These are phyloP conservation scores for Xylaria sp. DNA, from an alignment of 2,329 filamentous ascomycete species.

Conservation along the genomic window DNA sequence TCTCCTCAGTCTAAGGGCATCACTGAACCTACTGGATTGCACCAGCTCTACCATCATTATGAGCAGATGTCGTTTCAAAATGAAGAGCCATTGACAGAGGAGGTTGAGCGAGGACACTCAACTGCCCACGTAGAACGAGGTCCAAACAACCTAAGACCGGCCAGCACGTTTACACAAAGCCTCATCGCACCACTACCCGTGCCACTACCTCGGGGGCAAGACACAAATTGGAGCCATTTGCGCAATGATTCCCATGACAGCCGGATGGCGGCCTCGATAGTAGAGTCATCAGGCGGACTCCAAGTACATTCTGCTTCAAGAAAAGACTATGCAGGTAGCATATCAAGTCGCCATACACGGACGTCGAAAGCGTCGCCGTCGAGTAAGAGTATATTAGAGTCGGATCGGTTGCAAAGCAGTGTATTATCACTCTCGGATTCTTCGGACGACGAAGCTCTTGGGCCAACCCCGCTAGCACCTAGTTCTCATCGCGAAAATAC, in stretches of 20 bases:
- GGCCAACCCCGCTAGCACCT: constrained; percentile 49
- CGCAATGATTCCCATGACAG: constrained; percentile 45
- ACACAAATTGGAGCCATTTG: constrained; percentile 38
- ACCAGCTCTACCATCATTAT: constrained; percentile 67
- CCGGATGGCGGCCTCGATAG: constrained; percentile 43
- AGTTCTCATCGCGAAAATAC: constrained; percentile 47
- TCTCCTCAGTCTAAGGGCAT: constrained; percentile 45
- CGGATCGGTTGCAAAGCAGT: constrained; percentile 65
- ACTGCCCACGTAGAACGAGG: constrained; percentile 28
- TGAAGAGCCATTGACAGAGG: constrained; percentile 38
- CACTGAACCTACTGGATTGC: constrained; percentile 54
- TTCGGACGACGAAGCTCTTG: constrained; percentile 56
- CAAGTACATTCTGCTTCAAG: constrained; percentile 47
- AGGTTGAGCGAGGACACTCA: constrained; percentile 32
- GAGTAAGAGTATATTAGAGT: constrained; percentile 58
- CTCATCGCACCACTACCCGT: constrained; percentile 42
- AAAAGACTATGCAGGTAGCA: constrained; percentile 59
- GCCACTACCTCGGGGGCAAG: constrained; percentile 35
- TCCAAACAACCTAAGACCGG: constrained; percentile 33
- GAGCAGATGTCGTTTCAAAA: constrained; percentile 65
- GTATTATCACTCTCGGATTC: constrained; percentile 65
- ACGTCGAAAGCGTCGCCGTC: constrained; percentile 65
- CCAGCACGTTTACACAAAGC: constrained; percentile 39
- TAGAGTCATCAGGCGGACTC: constrained; percentile 42
- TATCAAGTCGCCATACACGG: constrained; percentile 66